Percentiles rank a stretch among this genome's conserved stretches.
These are phyloP conservation scores for Lactifluus hygrophoroides DNA, from an alignment of 768 basidiomycete species.

Conservation along the genomic window DNA sequence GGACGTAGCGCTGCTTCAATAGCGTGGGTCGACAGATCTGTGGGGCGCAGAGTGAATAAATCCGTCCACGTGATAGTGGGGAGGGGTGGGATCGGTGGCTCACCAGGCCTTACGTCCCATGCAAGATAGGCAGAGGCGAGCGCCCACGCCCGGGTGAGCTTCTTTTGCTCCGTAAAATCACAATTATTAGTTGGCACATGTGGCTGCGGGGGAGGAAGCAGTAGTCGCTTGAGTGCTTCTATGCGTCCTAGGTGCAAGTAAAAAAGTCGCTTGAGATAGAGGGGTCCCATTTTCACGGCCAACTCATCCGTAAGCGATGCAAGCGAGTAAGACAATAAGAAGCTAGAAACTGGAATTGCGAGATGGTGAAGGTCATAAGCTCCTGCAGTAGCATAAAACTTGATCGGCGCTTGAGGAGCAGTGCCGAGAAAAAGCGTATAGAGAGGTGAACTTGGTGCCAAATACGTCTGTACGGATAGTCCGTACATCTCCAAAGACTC, in stretches of 20 bases:
- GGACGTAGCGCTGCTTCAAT: slow-evolving; percentile 69
- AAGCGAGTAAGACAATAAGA: slow-evolving; percentile 65
- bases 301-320: slow-evolving; percentile 61
- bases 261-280: slow-evolving; percentile 74
- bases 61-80: not conserved
- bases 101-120: slow-evolving; percentile 78
- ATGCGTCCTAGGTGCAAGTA: slow-evolving; percentile 77
- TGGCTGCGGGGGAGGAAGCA: slow-evolving; percentile 65
- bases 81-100: slow-evolving; percentile 20
- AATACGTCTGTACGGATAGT: slow-evolving; percentile 38
- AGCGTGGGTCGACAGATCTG: slow-evolving; percentile 64
- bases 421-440: slow-evolving; percentile 54
- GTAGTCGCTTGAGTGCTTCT: slow-evolving; percentile 72
- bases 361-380: slow-evolving; percentile 59
- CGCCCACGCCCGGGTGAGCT: slow-evolving; percentile 72
- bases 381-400: slow-evolving; percentile 66
- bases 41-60: not conserved
- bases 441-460: slow-evolving; percentile 46
- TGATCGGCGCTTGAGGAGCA: slow-evolving; percentile 60
- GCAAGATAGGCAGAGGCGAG: slow-evolving; percentile 75
- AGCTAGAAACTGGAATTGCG: slow-evolving; percentile 65
- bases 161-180: slow-evolving; percentile 72
- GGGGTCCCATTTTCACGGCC: slow-evolving; percentile 59
- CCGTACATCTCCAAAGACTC: slow-evolving; percentile 53
- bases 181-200: slow-evolving; percentile 64